These are phyloP conservation scores for Schrenkiella parvula DNA, from an alignment of 345 rosid genomes.

Conservation along the genomic window DNA sequence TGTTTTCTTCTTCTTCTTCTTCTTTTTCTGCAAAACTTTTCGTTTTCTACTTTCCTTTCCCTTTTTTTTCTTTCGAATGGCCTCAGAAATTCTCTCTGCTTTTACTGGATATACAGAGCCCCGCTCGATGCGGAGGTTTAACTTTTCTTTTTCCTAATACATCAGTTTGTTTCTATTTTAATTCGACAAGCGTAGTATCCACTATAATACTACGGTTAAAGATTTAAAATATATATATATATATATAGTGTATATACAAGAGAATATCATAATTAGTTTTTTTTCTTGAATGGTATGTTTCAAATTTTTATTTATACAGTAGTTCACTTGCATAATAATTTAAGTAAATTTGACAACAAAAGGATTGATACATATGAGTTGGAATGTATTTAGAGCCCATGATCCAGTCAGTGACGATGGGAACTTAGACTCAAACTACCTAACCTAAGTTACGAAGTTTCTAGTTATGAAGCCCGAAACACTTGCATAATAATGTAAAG, in stretches of 20 bases:
- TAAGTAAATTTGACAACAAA: background rate
- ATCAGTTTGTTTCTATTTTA: conserved; percentile 18
- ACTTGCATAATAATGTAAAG: no score
- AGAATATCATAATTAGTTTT: background rate
- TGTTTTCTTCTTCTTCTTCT: background rate
- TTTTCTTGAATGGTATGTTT: background rate
- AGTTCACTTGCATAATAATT: no score
- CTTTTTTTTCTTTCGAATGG: background rate
- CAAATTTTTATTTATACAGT: background rate
- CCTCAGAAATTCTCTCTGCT: conserved; percentile 21
- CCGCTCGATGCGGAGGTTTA: conserved; percentile 20
- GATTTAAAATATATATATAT: no score
- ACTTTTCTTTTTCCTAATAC: background rate
- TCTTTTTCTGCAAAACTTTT: conserved; percentile 2
- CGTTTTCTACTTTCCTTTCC: background rate
- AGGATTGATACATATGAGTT: background rate
- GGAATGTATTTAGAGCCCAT: background rate
- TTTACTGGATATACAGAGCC: background rate
- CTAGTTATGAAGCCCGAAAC: no score
- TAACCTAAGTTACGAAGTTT: no score
- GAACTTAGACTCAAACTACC: no score
- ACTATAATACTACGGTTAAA: no score
- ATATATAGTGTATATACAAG: no score
- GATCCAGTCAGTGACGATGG: no score
- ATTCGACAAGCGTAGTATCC: background rate